Evolutionary conservation across 2,329 filamentous ascomycete genomes (phyloP).

Genomic region (Hypomyces rosellus): DNA sequence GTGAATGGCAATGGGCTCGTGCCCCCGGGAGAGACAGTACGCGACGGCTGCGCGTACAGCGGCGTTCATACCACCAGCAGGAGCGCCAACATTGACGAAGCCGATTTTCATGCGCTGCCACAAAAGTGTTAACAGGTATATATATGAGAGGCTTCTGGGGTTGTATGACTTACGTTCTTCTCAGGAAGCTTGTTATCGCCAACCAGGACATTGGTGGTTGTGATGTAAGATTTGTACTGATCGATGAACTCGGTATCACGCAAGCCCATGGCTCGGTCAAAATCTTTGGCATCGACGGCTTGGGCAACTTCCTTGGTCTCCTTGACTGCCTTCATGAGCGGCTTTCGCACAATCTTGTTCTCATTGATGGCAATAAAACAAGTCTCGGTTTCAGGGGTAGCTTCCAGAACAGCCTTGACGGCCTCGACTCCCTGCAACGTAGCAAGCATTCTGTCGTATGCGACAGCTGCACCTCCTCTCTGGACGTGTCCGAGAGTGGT

Average conservation of each 20-base stretch:
- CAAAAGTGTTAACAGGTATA: background rate
- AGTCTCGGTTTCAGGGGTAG: conserved; percentile 80
- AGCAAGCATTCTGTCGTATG: conserved; percentile 88
- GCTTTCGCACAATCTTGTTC: conserved; percentile 92
- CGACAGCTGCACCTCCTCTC: conserved; percentile 83
- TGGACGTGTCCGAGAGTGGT: conserved; percentile 97
- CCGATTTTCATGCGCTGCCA: conserved; percentile 78
- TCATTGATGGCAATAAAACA: conserved; percentile 95
- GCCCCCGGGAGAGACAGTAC: conserved; percentile 87
- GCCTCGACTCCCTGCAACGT: conserved; percentile 93
- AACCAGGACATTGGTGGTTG: conserved; percentile 78
- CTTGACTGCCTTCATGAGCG: conserved; percentile 80
- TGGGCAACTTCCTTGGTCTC: conserved; percentile 79
- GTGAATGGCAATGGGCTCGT: conserved; percentile 86
- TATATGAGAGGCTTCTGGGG: background rate
- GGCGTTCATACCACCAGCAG: conserved; percentile 96
- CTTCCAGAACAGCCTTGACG: conserved; percentile 84
- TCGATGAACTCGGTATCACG: conserved; percentile 92
- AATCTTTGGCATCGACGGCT: conserved; percentile 79
- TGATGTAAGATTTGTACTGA: conserved; percentile 83
- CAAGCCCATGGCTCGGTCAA: conserved; percentile 77
- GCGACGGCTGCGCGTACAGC: conserved; percentile 89
- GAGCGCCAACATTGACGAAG: conserved; percentile 94
- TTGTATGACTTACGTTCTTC: conserved; percentile 53
- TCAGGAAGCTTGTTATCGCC: conserved; percentile 60